Evolutionary conservation across 208 protist genomes (phyloP).

Genomic region (Acanthamoeba royreba): DNA sequence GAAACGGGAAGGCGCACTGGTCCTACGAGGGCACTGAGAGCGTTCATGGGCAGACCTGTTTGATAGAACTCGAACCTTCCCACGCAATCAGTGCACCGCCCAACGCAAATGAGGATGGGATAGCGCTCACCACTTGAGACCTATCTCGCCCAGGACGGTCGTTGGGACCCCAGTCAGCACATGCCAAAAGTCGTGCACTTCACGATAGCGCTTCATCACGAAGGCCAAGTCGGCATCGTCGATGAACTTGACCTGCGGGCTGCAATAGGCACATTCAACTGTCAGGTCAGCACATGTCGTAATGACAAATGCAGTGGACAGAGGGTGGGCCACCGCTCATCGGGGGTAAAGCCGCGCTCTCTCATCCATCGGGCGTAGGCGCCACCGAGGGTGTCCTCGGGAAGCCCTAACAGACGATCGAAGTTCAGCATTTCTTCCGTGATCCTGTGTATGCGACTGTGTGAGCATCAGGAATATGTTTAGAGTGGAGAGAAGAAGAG

Average conservation of each 20-base stretch:
- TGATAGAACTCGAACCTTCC: conserved; percentile 71
- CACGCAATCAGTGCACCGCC: background rate
- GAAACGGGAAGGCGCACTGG: conserved; percentile 52
- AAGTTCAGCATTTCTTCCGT: conserved; percentile 39
- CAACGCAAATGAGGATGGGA: background rate
- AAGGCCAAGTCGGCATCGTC: conserved; percentile 79
- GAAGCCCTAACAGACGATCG: conserved; percentile 46
- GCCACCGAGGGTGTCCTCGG: conserved; percentile 64
- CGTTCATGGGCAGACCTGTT: conserved; percentile 74
- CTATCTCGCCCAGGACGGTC: conserved; percentile 67
- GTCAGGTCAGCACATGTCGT: background rate
- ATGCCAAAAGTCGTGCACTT: conserved; percentile 83
- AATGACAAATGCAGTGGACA: background rate
- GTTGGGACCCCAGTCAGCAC: conserved; percentile 55
- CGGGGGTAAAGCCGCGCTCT: conserved; percentile 50
- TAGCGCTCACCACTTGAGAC: conserved; percentile 58
- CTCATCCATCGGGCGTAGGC: conserved; percentile 72
- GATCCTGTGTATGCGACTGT: background rate
- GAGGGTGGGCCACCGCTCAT: conserved; percentile 41
- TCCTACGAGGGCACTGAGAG: conserved; percentile 54
- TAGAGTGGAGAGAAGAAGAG: background rate
- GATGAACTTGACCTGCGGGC: conserved; percentile 73
- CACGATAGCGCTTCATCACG: conserved; percentile 76
- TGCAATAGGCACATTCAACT: background rate
- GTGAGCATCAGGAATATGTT: background rate